Conservation (phyloP, 2,329 filamentous ascomycete species). For the Apiospora aurea region DNA sequence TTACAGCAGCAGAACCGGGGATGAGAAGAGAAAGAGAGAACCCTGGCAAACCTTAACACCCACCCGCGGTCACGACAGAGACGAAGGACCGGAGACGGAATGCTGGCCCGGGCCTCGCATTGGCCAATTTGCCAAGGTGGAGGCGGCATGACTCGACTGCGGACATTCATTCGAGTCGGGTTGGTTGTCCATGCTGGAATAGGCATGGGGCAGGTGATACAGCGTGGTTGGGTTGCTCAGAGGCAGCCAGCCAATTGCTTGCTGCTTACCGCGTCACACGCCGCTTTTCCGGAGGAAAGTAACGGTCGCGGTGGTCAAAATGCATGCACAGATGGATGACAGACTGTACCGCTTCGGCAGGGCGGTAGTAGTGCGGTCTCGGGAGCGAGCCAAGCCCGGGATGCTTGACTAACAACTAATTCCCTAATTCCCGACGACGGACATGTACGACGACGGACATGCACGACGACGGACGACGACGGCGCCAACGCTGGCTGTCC, state of each 20-base stretch:
- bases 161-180: not conserved
- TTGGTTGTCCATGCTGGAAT: not conserved
- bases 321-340: too few species aligned
- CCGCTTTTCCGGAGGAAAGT: too few species aligned
- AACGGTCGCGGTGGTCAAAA: too few species aligned
- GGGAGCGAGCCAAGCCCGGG: slow-evolving; percentile 3
- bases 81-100: not conserved
- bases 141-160: not conserved
- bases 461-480: not conserved
- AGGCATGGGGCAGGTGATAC: not conserved
- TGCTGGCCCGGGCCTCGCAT: not conserved
- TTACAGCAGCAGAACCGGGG: too few species aligned
- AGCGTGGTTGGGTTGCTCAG: not conserved
- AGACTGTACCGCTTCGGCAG: too few species aligned
- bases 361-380: not conserved
- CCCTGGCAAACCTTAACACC: not conserved
- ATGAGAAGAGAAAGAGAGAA: too few species aligned
- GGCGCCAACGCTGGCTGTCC: not conserved
- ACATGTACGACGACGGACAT: not conserved
- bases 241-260: too few species aligned
- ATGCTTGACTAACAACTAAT: not conserved
- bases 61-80: not conserved
- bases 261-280: too few species aligned
- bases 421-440: not conserved
- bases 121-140: slow-evolving; percentile 7